Conservation (phyloP, 164 flowering plant species). For the Vitis amurensis region DNA sequence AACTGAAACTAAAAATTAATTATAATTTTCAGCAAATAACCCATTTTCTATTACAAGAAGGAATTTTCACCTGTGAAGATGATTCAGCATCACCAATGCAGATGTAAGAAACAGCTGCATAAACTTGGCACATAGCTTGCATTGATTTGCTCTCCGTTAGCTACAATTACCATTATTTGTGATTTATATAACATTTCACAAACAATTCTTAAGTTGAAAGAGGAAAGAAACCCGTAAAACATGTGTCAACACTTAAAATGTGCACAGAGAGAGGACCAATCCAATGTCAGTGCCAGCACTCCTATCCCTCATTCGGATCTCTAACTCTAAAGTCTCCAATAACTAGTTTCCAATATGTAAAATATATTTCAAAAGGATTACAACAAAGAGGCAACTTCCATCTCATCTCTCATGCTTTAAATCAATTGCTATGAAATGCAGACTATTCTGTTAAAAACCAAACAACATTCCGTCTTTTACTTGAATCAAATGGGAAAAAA, state of each 20-base stretch:
- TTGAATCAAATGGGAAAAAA: background rate
- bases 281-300: too few relatives aligned
- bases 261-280: too few relatives aligned
- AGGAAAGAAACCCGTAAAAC: background rate
- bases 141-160: slow-evolving; percentile 76
- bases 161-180: slow-evolving; percentile 25
- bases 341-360: background rate
- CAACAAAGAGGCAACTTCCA: background rate
- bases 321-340: background rate
- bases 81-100: slow-evolving; percentile 95
- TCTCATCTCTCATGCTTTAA: background rate
- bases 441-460: background rate
- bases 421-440: background rate
- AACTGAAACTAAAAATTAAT: background rate
- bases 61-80: slow-evolving; percentile 66
- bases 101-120: slow-evolving; percentile 88
- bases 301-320: background rate
- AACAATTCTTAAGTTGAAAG: background rate
- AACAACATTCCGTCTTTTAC: background rate
- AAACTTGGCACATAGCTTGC: slow-evolving; percentile 87
- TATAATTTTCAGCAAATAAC: background rate
- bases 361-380: background rate
- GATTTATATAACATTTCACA: background rate
- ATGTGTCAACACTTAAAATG: too few relatives aligned
- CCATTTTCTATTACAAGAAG: background rate